phyloP scores from a whole-genome alignment of 129 eudicot species.

The Calendula officinalis region DNA sequence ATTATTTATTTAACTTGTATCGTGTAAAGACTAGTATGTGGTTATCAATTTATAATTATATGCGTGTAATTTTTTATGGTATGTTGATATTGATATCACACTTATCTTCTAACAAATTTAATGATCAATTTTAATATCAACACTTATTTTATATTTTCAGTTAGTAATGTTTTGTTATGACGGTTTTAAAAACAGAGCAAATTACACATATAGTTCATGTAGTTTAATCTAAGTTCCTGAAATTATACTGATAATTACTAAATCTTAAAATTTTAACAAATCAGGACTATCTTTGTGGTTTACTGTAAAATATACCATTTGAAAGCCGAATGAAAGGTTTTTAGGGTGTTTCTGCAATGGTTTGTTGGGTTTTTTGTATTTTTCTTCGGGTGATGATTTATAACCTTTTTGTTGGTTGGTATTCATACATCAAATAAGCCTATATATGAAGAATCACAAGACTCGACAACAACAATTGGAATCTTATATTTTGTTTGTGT shows the following conservation, averaged over 20 bases:
- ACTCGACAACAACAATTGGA: constrained; percentile 15
- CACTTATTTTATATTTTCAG: not conserved
- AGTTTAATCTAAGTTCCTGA: too few relatives aligned
- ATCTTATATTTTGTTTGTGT: constrained; percentile 26
- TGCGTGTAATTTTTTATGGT: not conserved
- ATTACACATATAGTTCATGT: too few relatives aligned
- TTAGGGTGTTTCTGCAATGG: too few relatives aligned
- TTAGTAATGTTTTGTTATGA: not conserved
- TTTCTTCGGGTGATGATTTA: not conserved
- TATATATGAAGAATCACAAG: not conserved
- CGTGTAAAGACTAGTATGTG: not conserved
- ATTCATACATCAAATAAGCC: not conserved
- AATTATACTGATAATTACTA: too few relatives aligned
- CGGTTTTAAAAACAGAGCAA: too few relatives aligned
- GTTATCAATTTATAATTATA: not conserved
- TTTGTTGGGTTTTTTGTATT: not conserved
- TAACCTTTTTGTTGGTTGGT: constrained; percentile 8
- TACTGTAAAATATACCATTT: too few relatives aligned
- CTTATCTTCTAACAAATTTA: not conserved
- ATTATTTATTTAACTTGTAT: not conserved
- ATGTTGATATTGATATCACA: not conserved
- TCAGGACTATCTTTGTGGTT: too few relatives aligned
- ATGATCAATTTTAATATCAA: too few relatives aligned
- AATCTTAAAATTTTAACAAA: too few relatives aligned
- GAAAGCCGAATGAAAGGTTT: too few relatives aligned